A percentile compares a stretch with the other conserved stretches of the same genome.
Conservation (phyloP, 768 basidiomycete species). For the Podaxis sp. region DNA sequence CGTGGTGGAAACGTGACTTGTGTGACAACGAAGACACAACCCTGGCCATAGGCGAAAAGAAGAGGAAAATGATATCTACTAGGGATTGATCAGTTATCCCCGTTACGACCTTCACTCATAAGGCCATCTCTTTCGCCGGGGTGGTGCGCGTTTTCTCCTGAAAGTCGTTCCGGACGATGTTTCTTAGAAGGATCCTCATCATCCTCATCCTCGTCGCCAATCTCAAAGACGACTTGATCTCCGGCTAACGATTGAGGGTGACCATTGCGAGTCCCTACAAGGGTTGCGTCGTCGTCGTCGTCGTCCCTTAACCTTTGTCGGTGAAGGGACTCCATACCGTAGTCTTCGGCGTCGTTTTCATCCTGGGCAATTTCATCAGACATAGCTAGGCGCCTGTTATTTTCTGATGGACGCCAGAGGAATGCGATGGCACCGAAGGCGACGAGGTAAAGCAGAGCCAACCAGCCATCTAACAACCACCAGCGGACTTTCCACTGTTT, state of each 20-base stretch:
- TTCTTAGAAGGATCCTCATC: constrained; percentile 48
- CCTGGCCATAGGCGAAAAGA: background rate
- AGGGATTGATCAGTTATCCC: constrained; percentile 12
- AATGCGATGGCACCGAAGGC: constrained; percentile 80
- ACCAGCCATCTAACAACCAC: constrained; percentile 96
- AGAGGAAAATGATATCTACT: background rate
- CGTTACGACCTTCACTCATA: constrained; percentile 33
- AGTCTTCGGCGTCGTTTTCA: constrained; percentile 91
- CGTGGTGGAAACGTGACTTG: constrained; percentile 9
- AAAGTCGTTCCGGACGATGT: constrained; percentile 37
- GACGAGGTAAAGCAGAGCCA: constrained; percentile 81
- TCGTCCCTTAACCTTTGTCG: constrained; percentile 51
- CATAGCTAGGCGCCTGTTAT: constrained; percentile 92
- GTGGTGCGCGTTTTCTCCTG: constrained; percentile 41
- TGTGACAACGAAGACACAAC: background rate
- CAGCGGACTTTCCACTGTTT: constrained; percentile 88
- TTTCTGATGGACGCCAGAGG: constrained; percentile 90
- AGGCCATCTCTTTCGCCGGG: constrained; percentile 66
- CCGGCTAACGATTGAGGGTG: constrained; percentile 46
- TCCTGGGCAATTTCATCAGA: constrained; percentile 96
- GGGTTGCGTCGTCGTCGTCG: constrained; percentile 67
- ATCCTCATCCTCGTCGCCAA: constrained; percentile 75
- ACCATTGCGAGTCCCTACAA: constrained; percentile 57
- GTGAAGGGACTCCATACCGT: constrained; percentile 73
- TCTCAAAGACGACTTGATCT: constrained; percentile 84